Conservation (phyloP, 805 yeast genomes). For the Kuraishia piskuri region DNA sequence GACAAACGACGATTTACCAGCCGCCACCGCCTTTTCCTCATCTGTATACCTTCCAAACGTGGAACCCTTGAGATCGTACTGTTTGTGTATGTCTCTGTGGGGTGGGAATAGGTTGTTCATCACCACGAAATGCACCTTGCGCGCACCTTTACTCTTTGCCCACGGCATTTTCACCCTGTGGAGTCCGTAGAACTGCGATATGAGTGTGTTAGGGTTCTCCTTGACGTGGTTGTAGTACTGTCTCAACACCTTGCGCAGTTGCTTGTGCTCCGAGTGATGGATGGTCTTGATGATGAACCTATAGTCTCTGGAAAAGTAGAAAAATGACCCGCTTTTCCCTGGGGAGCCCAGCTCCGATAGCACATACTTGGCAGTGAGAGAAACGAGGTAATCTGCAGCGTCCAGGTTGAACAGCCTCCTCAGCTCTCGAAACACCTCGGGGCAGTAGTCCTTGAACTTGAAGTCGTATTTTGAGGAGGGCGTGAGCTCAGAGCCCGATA, state of each 20-base stretch:
- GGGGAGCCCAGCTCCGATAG: constrained; percentile 91
- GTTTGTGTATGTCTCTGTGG: constrained; percentile 72
- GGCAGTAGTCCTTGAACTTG: constrained; percentile 93
- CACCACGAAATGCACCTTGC: constrained; percentile 86
- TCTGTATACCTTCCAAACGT: constrained; percentile 68
- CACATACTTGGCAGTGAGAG: constrained; percentile 88
- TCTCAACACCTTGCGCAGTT: constrained; percentile 61
- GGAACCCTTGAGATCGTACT: constrained; percentile 91
- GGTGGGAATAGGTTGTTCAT: constrained; percentile 98
- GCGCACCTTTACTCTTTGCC: constrained; percentile 33
- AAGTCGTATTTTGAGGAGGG: constrained; percentile 94
- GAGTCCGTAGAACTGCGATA: constrained; percentile 94
- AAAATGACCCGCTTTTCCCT: constrained; percentile 94
- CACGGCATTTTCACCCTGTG: constrained; percentile 90
- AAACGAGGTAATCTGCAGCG: constrained; percentile 91
- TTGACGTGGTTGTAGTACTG: constrained; percentile 77
- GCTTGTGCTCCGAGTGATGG: constrained; percentile 86
- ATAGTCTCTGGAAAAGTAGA: constrained; percentile 90
- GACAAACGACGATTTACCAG: constrained; percentile 32
- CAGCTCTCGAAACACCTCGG: constrained; percentile 85
- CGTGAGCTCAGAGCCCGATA: constrained; percentile 78
- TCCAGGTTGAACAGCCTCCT: constrained; percentile 77
- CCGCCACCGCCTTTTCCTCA: constrained; percentile 20
- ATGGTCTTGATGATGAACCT: constrained; percentile 93
- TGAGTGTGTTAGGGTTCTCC: constrained; percentile 75